These are phyloP conservation scores for Scorias spongiosa DNA, from an alignment of 2,329 filamentous ascomycete genomes.

Conservation along the genomic window DNA sequence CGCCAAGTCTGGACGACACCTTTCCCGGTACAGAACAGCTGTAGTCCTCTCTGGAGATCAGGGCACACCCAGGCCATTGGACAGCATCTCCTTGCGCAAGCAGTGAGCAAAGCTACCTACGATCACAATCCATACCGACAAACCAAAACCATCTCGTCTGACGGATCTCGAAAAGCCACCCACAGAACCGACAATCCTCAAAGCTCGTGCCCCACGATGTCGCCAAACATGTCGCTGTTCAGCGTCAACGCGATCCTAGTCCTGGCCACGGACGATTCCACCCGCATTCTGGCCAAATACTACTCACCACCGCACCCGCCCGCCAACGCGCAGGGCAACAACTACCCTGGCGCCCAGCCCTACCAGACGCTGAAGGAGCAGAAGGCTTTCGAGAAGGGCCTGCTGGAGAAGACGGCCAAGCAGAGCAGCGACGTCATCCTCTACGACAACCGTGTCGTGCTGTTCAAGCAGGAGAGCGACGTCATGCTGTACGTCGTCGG, in stretches of 20 bases:
- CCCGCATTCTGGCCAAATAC: slow-evolving; percentile 88
- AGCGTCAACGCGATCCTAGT: slow-evolving; percentile 37
- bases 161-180: too few species aligned
- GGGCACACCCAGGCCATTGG: too few species aligned
- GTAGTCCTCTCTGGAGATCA: too few species aligned
- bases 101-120: too few species aligned
- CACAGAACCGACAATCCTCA: too few species aligned
- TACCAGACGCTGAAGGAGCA: slow-evolving; percentile 86
- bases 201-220: slow-evolving; percentile 22
- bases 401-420: slow-evolving; percentile 91
- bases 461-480: slow-evolving; percentile 97
- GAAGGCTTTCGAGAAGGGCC: slow-evolving; percentile 90
- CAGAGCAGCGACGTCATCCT: slow-evolving; percentile 91
- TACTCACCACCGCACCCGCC: slow-evolving; percentile 58
- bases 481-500: slow-evolving; percentile 94
- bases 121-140: too few species aligned
- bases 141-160: too few species aligned
- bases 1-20: too few species aligned
- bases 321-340: slow-evolving; percentile 40
- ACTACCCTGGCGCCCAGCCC: slow-evolving; percentile 53
- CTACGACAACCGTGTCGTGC: slow-evolving; percentile 89
- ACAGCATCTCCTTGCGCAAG: too few species aligned
- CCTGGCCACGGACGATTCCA: slow-evolving; percentile 64
- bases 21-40: too few species aligned
- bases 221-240: slow-evolving; percentile 39